Base-by-base conservation (phyloP, 2,329 filamentous ascomycete species). In the Monosporascus sp. region DNA sequence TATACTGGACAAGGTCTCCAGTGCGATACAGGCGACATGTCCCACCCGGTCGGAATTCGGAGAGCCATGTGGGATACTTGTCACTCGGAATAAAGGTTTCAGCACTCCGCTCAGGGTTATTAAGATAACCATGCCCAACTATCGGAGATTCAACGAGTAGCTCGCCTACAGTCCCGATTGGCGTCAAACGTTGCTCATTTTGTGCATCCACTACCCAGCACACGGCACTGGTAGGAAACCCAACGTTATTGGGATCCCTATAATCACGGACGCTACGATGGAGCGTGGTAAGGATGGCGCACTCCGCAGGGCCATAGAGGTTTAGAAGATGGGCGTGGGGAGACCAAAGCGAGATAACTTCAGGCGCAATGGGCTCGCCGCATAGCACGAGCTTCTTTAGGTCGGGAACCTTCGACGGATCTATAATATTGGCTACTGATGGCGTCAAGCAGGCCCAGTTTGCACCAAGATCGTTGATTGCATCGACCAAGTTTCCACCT, bases 1-100 rank as follows among this genome's bases (percentile, higher is more conserved):
- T 52, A 26, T 67, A 67, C 7, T 43, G 9, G 8, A 50, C 52
- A 8, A 57, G 45, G 50, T 61, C 59, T 11, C 59, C 59, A 5
- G 59, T 57, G 7, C 53, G 78, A 68, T 61, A 88, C 70, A 60
- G 87, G 61, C 50, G 80, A 68, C 20, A 79, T 80, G 69, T 81
- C 74, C 65, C 86, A 79, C 20, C 82, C 6, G 26, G 26, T 7
- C 26, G 26, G 79, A 59, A 48, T 20, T n/a, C 8, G 9, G 9
- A 19, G 17, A 43, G 19, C 40, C 40, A 43, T 22, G 40, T 7
- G 19, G 40, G 40, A 43, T n/a, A 22, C 17, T 43, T 19, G 17
- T 26, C 26, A 26, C 26, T 26, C 26, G 26, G 26, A 26, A 75
- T 61, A 54, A 76, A 75, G 1, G 62, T 52, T 14, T 61, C 60